These are phyloP conservation scores for Erythrobasidium hasegawianum DNA, from an alignment of 1,284 basidiomycete species.

Conservation along the genomic window DNA sequence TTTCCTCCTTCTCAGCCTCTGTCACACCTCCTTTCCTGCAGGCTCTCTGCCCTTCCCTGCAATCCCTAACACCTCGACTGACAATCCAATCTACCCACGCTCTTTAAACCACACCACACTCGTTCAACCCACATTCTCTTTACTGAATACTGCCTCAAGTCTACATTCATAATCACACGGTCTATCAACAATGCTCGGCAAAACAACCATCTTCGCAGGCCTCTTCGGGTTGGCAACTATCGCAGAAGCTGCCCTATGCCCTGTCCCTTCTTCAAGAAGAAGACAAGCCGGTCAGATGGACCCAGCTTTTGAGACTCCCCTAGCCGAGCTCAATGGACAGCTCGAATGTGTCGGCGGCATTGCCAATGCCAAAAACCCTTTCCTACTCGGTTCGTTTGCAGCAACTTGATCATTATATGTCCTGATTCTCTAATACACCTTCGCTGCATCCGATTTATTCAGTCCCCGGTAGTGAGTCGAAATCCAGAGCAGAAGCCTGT, in stretches of 20 bases:
- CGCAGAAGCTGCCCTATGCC: constrained; percentile 17
- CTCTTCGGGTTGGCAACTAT: constrained; percentile 6
- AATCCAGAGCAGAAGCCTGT: not conserved
- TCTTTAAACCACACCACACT: too few relatives aligned
- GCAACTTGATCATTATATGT: not conserved
- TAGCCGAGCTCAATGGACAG: constrained; percentile 6
- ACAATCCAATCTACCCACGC: too few relatives aligned
- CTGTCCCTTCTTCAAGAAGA: constrained; percentile 18
- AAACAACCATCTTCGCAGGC: constrained; percentile 5
- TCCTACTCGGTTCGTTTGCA: constrained; percentile 8
- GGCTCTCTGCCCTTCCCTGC: too few relatives aligned
- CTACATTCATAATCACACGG: too few relatives aligned
- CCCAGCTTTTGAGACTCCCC: constrained; percentile 18
- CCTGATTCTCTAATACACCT: not conserved
- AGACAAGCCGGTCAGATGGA: constrained; percentile 10
- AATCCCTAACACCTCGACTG: too few relatives aligned
- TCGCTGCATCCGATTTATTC: not conserved
- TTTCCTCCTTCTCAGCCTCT: too few relatives aligned
- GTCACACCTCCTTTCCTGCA: too few relatives aligned
- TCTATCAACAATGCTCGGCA: constrained; percentile 10
- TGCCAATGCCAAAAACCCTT: constrained; percentile 24
- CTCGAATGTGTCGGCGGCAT: constrained; percentile 28
- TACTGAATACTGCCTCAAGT: too few relatives aligned
- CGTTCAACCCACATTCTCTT: too few relatives aligned
- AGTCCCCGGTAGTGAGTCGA: constrained; percentile 31